Conservation (phyloP, 495 filamentous ascomycete genomes). For the Apiosordaria backusii region DNA sequence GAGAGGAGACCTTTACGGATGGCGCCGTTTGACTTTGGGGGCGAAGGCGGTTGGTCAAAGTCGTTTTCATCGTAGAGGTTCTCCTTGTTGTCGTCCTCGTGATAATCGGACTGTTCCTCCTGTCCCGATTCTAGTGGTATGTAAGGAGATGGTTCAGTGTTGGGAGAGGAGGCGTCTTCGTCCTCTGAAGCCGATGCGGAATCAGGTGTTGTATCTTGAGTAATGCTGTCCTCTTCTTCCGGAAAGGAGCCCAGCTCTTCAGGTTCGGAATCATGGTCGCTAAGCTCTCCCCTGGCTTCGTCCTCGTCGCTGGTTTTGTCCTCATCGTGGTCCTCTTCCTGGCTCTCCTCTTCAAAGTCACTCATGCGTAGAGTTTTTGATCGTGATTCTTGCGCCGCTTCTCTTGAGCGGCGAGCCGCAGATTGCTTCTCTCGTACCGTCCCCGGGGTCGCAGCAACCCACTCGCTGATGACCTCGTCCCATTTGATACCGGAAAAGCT, state of each 20-base stretch:
- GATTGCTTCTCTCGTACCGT: background rate
- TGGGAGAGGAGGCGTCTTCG: slow-evolving; percentile 2
- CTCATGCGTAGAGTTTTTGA: background rate
- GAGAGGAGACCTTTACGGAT: slow-evolving; percentile 6
- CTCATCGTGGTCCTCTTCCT: background rate
- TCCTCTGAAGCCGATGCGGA: background rate
- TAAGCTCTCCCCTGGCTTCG: background rate
- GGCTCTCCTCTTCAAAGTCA: background rate
- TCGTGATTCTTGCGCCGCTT: background rate
- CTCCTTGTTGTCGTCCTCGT: background rate
- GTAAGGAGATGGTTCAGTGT: slow-evolving; percentile 9
- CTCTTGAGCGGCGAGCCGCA: too few relatives aligned
- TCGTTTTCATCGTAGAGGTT: background rate
- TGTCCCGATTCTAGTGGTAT: background rate
- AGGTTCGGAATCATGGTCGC: background rate
- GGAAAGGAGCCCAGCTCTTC: background rate
- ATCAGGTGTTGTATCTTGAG: background rate
- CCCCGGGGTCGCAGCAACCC: slow-evolving; percentile 36
- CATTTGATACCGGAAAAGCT: slow-evolving; percentile 42
- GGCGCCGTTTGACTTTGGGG: background rate
- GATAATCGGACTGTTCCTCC: background rate
- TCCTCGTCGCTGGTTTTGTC: slow-evolving; percentile 2
- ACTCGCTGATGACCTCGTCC: slow-evolving; percentile 56
- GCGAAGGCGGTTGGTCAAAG: background rate
- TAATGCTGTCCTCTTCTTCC: background rate